phyloP scores from a whole-genome alignment of 352 stramenopile genomes.

The Peronospora tabacina region DNA sequence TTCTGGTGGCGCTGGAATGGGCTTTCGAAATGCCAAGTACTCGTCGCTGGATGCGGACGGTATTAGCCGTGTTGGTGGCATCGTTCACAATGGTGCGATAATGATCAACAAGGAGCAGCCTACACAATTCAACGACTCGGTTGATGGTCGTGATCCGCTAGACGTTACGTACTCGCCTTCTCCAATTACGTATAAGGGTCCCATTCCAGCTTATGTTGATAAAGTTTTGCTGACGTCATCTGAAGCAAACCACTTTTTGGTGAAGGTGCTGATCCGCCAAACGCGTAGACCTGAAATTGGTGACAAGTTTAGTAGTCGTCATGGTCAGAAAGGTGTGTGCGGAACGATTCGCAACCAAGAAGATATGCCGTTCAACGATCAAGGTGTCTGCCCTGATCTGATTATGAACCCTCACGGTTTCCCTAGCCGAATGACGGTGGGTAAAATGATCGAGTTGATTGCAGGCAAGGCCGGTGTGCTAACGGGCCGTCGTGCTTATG shows the following conservation, averaged over 20 bases:
- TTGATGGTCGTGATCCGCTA: conserved; percentile 63
- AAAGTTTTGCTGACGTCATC: conserved; percentile 98
- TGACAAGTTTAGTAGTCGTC: conserved; percentile 99
- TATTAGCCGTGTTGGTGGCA: conserved; percentile 84
- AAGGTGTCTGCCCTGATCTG: conserved; percentile 96
- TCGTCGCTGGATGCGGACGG: conserved; percentile 94
- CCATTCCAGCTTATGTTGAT: conserved; percentile 95
- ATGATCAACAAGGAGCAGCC: conserved; percentile 99
- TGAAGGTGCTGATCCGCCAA: conserved; percentile 97
- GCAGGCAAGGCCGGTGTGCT: conserved; percentile 97
- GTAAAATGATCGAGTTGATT: conserved; percentile 99
- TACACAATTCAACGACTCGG: conserved; percentile 87
- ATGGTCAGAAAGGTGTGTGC: conserved; percentile 99
- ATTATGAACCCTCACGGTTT: conserved; percentile 99
- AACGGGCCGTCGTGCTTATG: conserved; percentile 94
- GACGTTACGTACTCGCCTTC: conserved; percentile 79
- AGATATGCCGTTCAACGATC: conserved; percentile 99
- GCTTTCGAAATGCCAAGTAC: conserved; percentile 87
- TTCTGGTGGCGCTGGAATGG: conserved; percentile 36
- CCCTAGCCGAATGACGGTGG: conserved; percentile 98
- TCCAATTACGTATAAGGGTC: conserved; percentile 93
- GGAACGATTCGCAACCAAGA: conserved; percentile 93
- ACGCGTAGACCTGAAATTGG: conserved; percentile 95
- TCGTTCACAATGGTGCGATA: conserved; percentile 91
- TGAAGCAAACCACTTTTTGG: conserved; percentile 95